These are phyloP conservation scores for Arthrobotrys entomopaga DNA, from an alignment of 2,329 filamentous ascomycete species.

Conservation along the genomic window DNA sequence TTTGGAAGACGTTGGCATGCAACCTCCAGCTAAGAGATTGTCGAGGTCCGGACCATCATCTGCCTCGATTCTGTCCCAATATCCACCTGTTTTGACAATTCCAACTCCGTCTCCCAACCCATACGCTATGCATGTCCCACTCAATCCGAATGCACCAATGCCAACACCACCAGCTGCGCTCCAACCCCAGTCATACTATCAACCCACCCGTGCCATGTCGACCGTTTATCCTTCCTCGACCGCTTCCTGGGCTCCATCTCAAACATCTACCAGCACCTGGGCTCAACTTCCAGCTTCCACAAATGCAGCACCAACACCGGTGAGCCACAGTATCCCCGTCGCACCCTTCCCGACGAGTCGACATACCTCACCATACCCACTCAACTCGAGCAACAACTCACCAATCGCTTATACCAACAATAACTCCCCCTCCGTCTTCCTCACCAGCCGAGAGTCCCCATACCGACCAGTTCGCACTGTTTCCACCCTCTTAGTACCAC, in stretches of 20 bases:
- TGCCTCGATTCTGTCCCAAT: constrained; percentile 61
- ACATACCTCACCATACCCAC: constrained; percentile 57
- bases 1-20: constrained; percentile 62
- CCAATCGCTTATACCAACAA: constrained; percentile 65
- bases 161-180: constrained; percentile 55
- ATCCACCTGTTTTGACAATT: constrained; percentile 67
- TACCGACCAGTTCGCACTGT: constrained; percentile 91
- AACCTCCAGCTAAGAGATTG: constrained; percentile 69
- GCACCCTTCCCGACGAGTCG: constrained; percentile 54
- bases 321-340: constrained; percentile 45
- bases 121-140: constrained; percentile 59
- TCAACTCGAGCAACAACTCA: constrained; percentile 61
- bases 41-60: constrained; percentile 60
- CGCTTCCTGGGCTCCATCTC: constrained; percentile 65
- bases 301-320: constrained; percentile 60
- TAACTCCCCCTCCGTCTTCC: constrained; percentile 85
- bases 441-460: constrained; percentile 88
- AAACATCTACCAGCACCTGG: constrained; percentile 61
- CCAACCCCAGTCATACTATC: constrained; percentile 60
- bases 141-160: constrained; percentile 65
- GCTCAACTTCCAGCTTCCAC: constrained; percentile 59
- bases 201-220: constrained; percentile 76
- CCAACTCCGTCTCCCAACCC: constrained; percentile 66
- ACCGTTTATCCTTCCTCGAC: constrained; percentile 75
- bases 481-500: constrained; percentile 87